phyloP scores from a whole-genome alignment of 202 grass and related monocot genomes.

The Setaria italica region DNA sequence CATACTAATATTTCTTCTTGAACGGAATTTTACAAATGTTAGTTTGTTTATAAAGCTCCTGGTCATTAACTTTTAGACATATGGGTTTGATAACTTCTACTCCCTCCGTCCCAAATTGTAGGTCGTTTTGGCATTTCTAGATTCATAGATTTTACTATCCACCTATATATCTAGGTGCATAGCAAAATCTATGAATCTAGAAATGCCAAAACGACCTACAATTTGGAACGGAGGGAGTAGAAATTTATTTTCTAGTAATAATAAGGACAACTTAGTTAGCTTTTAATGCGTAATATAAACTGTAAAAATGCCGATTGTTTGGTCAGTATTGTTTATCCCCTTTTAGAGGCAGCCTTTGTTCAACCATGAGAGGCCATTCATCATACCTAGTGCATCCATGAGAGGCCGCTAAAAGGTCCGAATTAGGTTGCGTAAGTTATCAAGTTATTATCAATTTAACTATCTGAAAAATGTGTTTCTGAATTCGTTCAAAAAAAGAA shows the following conservation, averaged over 20 bases:
- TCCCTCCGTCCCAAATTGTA: no score
- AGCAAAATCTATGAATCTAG: no score
- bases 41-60: no score
- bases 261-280: background rate
- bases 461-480: background rate
- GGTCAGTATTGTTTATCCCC: background rate
- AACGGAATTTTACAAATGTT: background rate
- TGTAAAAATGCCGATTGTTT: background rate
- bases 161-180: no score
- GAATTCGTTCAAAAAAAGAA: background rate
- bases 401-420: background rate
- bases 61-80: background rate
- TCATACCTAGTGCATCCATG: background rate
- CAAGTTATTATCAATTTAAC: background rate
- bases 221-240: no score
- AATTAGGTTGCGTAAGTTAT: background rate
- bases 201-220: no score
- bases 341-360: background rate
- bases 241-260: background rate
- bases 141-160: no score
- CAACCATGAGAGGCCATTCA: background rate
- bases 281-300: background rate
- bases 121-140: no score
- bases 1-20: background rate
- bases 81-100: background rate